Percentiles rank a stretch among this genome's conserved stretches.
These are phyloP conservation scores for Polysphondylium violaceum DNA, from an alignment of 78 protist genomes.

Conservation along the genomic window DNA sequence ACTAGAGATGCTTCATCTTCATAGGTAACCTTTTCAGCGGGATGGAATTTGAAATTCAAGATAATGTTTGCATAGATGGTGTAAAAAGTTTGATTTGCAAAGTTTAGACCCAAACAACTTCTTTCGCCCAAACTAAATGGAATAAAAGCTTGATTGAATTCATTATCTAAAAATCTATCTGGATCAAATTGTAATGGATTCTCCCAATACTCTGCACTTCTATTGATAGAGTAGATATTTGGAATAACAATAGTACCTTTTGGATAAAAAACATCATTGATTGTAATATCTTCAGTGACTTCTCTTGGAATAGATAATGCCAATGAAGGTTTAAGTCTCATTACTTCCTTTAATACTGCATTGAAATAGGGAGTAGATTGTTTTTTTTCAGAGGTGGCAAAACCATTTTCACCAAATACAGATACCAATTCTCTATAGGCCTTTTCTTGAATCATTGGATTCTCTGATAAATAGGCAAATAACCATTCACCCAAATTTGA, in stretches of 20 bases:
- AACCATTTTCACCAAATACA: not conserved
- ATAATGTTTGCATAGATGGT: too few species aligned
- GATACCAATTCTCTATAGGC: not conserved
- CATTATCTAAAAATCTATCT: not conserved
- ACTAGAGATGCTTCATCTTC: too few species aligned
- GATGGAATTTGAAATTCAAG: too few species aligned
- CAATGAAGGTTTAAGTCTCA: not conserved
- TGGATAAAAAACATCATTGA: conserved; percentile 17
- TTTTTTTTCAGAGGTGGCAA: not conserved
- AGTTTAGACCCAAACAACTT: conserved; percentile 46
- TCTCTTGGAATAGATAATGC: conserved; percentile 9
- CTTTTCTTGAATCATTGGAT: not conserved
- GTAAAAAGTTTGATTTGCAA: too few species aligned
- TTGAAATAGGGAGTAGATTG: not conserved
- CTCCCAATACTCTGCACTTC: conserved; percentile 6
- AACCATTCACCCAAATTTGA: too few species aligned
- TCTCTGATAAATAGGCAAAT: too few species aligned
- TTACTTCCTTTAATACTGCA: conserved; percentile 4
- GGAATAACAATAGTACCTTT: conserved; percentile 42
- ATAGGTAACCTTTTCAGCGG: too few species aligned
- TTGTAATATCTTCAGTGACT: not conserved
- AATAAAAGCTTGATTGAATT: conserved; percentile 4
- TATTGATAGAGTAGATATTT: not conserved
- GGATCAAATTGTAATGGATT: conserved; percentile 28
- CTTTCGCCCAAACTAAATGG: conserved; percentile 15